Conservation (phyloP, 2,329 filamentous ascomycete species). For the Diaporthe humulicola region DNA sequence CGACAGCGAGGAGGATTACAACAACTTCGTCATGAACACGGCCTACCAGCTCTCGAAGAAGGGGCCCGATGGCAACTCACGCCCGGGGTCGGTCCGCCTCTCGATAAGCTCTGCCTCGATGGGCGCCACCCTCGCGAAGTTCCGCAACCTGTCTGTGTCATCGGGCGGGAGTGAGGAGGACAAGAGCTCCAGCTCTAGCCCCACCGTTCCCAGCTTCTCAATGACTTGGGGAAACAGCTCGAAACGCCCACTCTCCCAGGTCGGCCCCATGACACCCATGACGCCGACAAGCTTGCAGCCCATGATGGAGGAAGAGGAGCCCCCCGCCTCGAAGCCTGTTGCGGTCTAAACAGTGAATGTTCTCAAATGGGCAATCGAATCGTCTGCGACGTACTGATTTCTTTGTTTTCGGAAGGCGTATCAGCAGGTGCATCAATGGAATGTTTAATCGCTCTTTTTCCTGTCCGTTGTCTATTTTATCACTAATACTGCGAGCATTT, state of each 20-base stretch:
- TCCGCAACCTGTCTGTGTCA: slow-evolving; percentile 20
- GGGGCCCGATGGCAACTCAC: neutral
- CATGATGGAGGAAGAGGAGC: slow-evolving; percentile 25
- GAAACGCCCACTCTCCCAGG: neutral
- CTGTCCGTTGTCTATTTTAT: neutral
- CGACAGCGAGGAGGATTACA: slow-evolving; percentile 35
- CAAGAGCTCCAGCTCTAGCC: neutral
- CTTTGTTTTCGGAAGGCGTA: neutral
- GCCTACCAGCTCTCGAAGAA: slow-evolving; percentile 12
- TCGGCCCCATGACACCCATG: slow-evolving; percentile 13
- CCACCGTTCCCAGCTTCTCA: neutral
- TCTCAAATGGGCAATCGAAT: neutral
- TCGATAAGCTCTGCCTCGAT: neutral
- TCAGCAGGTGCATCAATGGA: no score
- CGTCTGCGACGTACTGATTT: neutral
- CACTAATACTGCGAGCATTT: neutral
- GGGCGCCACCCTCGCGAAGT: neutral
- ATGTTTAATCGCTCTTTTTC: neutral
- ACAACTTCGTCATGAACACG: slow-evolving; percentile 34
- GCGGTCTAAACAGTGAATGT: neutral
- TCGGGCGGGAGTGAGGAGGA: slow-evolving; percentile 5
- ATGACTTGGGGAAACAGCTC: slow-evolving; percentile 3
- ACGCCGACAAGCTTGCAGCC: neutral
- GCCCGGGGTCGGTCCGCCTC: slow-evolving; percentile 1
- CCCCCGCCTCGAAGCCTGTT: neutral